Evolutionary conservation across 179 eudicot genomes (phyloP), one percentile per base, ranked within the genome.

Genomic region (Camellia oleifera): DNA sequence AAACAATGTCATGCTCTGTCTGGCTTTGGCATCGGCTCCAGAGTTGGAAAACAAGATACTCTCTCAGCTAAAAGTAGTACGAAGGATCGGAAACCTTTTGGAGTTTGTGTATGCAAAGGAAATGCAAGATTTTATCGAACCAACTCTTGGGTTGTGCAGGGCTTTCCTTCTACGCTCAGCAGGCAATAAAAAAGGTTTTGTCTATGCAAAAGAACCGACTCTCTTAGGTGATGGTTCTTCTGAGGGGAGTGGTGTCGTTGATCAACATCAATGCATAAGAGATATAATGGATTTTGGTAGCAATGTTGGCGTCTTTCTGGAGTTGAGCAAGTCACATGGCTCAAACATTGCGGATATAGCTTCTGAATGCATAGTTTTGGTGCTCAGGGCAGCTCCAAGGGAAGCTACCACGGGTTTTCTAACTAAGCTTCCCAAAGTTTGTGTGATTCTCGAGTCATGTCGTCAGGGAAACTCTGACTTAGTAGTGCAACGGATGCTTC

Each of bases 41-140:
- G 97, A 94, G 82, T 77, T 94, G 69, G 97, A 91, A 86, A 91
- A 93, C 80, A 92, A 83, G 76, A 82, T 80, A 20, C 87, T 94
- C 17, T 92, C 98, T 56, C 95, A 94, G 69, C 74, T 93, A 70
- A 93, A 89, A 86, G 94, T 90, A 6, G 98, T 91, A 69, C 87
- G 97, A 78, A 90, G 86, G 87, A 91, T 94, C 3, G 96, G 96
- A 52, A 93, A 90, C 78, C 92, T 94, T 60, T 81, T 94, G 45
- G 97, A 94, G 74, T 93, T 90, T 70, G 97, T 88, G 7, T 87
- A 83, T 48, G 97, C 98, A 0, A 90, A 88, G 83, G 96, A 91
- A 78, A 94, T 94, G 98, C 92, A 86, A 46, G 98, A 91, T 83
- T 94, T 93, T 81, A 83, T 91, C 74, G 98, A 93, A 80, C 97